A percentile compares a stretch with the other conserved stretches of the same genome.
These are phyloP conservation scores for Aspergillus fischeri DNA, from an alignment of 2,329 filamentous ascomycete genomes.

Conservation along the genomic window DNA sequence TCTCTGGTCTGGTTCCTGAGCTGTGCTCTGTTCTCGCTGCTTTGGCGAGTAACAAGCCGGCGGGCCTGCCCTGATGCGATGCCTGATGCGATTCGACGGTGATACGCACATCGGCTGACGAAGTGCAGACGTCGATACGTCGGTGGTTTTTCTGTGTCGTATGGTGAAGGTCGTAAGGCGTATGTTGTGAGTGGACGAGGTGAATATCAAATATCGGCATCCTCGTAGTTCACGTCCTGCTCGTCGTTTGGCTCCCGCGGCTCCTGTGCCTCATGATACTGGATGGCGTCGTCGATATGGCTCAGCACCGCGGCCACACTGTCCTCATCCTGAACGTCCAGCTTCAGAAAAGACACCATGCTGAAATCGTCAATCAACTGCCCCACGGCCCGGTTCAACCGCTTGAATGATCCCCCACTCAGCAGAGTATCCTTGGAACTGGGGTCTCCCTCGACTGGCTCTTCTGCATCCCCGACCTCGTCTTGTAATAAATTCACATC, in stretches of 20 bases:
- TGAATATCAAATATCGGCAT: conserved; percentile 23
- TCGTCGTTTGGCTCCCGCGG: conserved; percentile 74
- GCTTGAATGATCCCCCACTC: conserved; percentile 75
- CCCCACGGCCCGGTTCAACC: conserved; percentile 82
- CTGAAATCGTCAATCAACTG: conserved; percentile 94
- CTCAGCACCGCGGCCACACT: conserved; percentile 80
- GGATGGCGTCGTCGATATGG: conserved; percentile 91
- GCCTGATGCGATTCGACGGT: neutral
- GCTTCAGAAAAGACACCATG: conserved; percentile 91
- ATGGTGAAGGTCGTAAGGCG: neutral
- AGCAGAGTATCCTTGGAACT: conserved; percentile 66
- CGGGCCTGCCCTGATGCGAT: neutral
- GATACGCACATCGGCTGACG: neutral
- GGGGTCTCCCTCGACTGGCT: conserved; percentile 57
- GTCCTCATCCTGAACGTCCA: conserved; percentile 87
- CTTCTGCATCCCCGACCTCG: conserved; percentile 46
- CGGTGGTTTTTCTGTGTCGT: neutral
- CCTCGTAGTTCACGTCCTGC: conserved; percentile 51
- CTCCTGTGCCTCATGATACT: conserved; percentile 90
- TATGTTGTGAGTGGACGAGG: neutral
- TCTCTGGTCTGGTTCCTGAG: neutral
- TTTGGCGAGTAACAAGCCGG: too few relatives aligned
- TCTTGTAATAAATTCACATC: conserved; percentile 79
- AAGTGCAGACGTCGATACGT: neutral
- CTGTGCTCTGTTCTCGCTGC: neutral